Base-by-base conservation (phyloP, 768 basidiomycete species). In the Lentinula edodes region DNA sequence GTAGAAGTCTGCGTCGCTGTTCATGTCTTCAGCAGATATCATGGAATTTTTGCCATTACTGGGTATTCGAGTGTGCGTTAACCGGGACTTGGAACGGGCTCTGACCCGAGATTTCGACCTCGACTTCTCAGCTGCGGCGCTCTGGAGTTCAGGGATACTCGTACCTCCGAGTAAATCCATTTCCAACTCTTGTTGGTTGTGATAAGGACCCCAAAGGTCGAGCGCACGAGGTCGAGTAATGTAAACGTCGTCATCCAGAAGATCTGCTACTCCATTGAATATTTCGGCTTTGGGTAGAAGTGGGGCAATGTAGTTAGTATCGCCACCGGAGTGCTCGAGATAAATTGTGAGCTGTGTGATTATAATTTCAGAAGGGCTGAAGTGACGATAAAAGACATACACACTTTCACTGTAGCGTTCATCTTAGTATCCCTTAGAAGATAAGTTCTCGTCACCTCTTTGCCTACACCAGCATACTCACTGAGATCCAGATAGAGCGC, bases 401-500 rank as follows among this genome's bases (percentile, higher is more conserved):
- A 43, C 48, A 89, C 87, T 78, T 88, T 88, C 52, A 93, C 76
- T 6, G 86, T 88, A 0, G 91, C 89, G 65, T 93, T 93, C 42
- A 85, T 90, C 73, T 89, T 90, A 66, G 87, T 90, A 66, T 89
- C 82, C 52, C 83, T 77, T 5, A 91, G 73, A 6, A 91, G 77
- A 71, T 90, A 89, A 6, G 83, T 77, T 16, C 91, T 78, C 9
- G 84, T 83, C 28, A 90, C 79, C 34, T 71, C 69, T 7, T 83
- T 80, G 39, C 86, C 82, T 1, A 74, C 82, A 52, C 80, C 78
- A 13, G 85, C 87, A 66, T 91, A 93, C 67, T 91, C 87, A 0
- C 91, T 86, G 1, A 93, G 78, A 68, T 93, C 88, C 61, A 93
- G 78, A 65, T 83, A 78, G 6, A 91, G 78, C 6, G 78, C 78